Evolutionary conservation across 306 rosid species (phyloP).

Genomic region (Gastrolobium bilobum): DNA sequence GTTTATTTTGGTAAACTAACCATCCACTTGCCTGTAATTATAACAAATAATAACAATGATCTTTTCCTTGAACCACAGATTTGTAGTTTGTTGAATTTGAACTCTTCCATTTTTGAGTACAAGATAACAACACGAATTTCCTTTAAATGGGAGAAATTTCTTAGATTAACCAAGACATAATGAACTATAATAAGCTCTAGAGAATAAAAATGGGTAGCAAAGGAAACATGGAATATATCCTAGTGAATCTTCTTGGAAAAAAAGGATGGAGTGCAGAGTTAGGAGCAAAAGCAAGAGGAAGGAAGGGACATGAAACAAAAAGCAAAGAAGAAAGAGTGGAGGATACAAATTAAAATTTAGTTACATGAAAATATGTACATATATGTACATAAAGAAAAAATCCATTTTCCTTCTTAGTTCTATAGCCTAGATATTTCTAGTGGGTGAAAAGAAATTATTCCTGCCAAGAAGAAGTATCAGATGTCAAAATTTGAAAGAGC

Average conservation of each 20-base stretch:
- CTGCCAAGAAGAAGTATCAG: neutral
- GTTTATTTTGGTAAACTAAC: neutral
- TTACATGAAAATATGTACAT: neutral
- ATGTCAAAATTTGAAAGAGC: neutral
- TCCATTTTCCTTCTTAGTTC: conserved; percentile 10
- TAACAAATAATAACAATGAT: neutral
- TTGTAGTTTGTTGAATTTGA: neutral
- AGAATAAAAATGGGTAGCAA: neutral
- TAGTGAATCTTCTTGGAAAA: neutral
- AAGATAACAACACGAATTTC: neutral
- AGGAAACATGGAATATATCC: conserved; percentile 16
- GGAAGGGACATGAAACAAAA: neutral
- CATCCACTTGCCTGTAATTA: neutral
- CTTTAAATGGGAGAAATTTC: neutral
- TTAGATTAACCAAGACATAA: neutral
- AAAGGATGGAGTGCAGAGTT: neutral
- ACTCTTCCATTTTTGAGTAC: neutral
- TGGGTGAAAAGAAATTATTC: neutral
- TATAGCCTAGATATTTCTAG: neutral
- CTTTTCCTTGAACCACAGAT: neutral
- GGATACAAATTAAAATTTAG: neutral
- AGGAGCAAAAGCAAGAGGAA: neutral
- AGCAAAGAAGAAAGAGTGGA: neutral
- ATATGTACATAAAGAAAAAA: conserved; percentile 18
- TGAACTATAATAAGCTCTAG: neutral